Conservation (phyloP, 352 stramenopile genomes). For the Phytophthora agathidicida region DNA sequence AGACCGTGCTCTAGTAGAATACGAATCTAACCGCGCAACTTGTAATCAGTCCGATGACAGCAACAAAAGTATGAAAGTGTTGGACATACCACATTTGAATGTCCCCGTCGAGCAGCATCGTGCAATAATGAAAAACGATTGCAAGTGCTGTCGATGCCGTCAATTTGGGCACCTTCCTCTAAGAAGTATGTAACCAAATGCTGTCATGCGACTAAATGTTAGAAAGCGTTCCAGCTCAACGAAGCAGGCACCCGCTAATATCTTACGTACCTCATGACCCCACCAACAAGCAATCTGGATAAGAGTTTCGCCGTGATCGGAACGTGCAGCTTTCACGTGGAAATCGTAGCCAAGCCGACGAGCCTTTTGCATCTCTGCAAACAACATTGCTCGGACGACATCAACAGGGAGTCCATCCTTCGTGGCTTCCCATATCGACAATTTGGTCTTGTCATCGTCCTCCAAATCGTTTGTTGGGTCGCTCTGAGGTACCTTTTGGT, state of each 20-base stretch:
- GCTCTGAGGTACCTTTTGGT: conserved; percentile 19
- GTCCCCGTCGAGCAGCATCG: conserved; percentile 61
- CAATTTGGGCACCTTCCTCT: conserved; percentile 60
- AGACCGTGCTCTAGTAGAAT: conserved; percentile 55
- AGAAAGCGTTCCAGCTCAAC: too few species aligned
- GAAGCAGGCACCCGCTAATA: too few species aligned
- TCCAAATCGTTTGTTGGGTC: conserved; percentile 29
- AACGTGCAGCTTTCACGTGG: conserved; percentile 47
- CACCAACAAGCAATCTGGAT: conserved; percentile 79
- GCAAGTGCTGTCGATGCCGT: conserved; percentile 53
- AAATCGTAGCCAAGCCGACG: conserved; percentile 67
- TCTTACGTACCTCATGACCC: conserved; percentile 50
- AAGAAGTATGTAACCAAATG: conserved; percentile 64
- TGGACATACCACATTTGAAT: conserved; percentile 49
- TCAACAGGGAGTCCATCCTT: conserved; percentile 58
- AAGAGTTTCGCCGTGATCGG: conserved; percentile 60
- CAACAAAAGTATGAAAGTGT: background rate
- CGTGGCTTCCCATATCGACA: conserved; percentile 75
- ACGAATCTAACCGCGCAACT: conserved; percentile 40
- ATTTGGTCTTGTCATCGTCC: conserved; percentile 37
- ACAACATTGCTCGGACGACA: conserved; percentile 55
- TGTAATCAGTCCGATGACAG: background rate
- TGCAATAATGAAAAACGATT: conserved; percentile 75
- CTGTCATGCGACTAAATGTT: conserved; percentile 16
- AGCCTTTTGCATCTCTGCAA: conserved; percentile 68